A percentile compares a stretch with the other conserved stretches of the same genome.
Evolutionary conservation across 805 yeast genomes (phyloP).

Genomic region (Hanseniaspora clermontiae): DNA sequence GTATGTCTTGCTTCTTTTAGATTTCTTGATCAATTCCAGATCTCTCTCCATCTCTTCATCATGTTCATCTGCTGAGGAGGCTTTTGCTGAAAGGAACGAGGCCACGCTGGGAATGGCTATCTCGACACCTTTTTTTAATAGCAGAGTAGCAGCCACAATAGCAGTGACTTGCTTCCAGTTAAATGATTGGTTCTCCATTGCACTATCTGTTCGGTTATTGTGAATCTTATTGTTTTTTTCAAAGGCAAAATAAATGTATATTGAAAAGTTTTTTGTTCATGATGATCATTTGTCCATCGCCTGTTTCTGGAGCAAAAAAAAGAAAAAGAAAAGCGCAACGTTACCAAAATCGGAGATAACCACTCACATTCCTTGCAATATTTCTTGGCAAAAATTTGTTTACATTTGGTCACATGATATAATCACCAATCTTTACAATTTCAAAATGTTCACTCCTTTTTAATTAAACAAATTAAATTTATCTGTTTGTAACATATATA

Average conservation of each 20-base stretch:
- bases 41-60: slow-evolving; percentile 9
- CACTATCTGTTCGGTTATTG: not conserved
- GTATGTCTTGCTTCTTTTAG: slow-evolving; percentile 21
- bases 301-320: too few species aligned
- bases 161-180: not conserved
- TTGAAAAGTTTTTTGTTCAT: not conserved
- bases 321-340: not conserved
- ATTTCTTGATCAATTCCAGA: not conserved
- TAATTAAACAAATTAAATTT: too few species aligned
- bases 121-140: not conserved
- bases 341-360: not conserved
- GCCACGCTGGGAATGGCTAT: not conserved
- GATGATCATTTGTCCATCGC: not conserved
- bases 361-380: too few species aligned
- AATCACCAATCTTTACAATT: not conserved
- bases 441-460: too few species aligned
- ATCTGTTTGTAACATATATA: too few species aligned
- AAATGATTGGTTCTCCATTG: not conserved
- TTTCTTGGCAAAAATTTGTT: not conserved
- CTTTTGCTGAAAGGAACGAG: not conserved
- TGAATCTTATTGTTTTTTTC: too few species aligned
- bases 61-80: not conserved
- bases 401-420: not conserved
- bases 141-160: not conserved
- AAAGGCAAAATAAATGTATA: too few species aligned